phyloP scores from a whole-genome alignment of 2,329 filamentous ascomycete genomes.

The Parastagonospora nodorum region DNA sequence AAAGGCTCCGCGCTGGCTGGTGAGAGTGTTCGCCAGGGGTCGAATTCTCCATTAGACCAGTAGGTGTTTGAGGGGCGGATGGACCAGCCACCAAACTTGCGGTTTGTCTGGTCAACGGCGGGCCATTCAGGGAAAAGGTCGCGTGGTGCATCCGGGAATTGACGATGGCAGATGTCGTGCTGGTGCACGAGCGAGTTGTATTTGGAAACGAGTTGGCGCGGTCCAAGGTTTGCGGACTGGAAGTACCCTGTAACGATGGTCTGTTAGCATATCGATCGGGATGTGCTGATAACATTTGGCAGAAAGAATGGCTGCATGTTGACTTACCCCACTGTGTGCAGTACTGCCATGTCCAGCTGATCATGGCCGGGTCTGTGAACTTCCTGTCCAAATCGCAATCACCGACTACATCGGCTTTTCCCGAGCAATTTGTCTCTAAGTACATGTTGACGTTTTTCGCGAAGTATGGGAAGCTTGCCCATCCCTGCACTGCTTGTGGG shows the following conservation, averaged over 20 bases:
- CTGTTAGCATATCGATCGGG: not conserved
- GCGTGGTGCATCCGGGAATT: slow-evolving; percentile 52
- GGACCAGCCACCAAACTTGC: slow-evolving; percentile 55
- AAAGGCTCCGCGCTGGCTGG: slow-evolving; percentile 49
- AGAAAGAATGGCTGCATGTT: too few species aligned
- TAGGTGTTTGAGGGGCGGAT: slow-evolving; percentile 59
- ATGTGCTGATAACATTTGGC: not conserved
- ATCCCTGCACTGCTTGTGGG: slow-evolving; percentile 41
- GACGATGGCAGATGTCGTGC: slow-evolving; percentile 53
- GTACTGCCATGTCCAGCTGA: slow-evolving; percentile 59
- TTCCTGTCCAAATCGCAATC: slow-evolving; percentile 47
- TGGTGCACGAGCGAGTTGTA: slow-evolving; percentile 55
- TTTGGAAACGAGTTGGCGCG: slow-evolving; percentile 53
- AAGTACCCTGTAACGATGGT: slow-evolving; percentile 46
- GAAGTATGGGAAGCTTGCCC: slow-evolving; percentile 49
- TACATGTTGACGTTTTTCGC: slow-evolving; percentile 46
- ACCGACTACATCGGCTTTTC: slow-evolving; percentile 24
- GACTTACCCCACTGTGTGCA: slow-evolving; percentile 57
- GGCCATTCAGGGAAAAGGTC: slow-evolving; percentile 51
- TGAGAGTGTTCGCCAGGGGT: slow-evolving; percentile 58
- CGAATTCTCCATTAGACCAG: slow-evolving; percentile 57
- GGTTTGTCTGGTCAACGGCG: slow-evolving; percentile 47
- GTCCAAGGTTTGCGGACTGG: slow-evolving; percentile 55
- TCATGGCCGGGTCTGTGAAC: slow-evolving; percentile 43
- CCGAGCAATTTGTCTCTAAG: slow-evolving; percentile 49